These are phyloP conservation scores for Inosperma sp. DNA, from an alignment of 768 basidiomycete genomes.

Conservation along the genomic window DNA sequence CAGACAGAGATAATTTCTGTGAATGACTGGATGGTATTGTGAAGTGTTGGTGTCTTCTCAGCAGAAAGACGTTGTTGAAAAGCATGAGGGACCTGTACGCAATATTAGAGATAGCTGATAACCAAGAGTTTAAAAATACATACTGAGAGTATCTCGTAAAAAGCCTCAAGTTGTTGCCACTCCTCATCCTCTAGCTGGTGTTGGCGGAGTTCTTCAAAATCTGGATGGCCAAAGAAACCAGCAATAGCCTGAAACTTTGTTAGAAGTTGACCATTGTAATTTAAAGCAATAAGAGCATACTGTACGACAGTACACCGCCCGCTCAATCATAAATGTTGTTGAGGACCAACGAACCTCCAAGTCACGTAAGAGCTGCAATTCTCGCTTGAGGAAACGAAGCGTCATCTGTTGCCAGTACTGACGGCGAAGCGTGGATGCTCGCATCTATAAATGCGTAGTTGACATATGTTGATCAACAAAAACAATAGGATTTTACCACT, in stretches of 20 bases:
- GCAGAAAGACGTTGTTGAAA: conserved; percentile 24
- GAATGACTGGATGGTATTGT: conserved; percentile 20
- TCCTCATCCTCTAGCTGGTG: conserved; percentile 20
- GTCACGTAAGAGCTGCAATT: conserved; percentile 24
- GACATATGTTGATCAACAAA: background rate
- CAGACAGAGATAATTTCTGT: conserved; percentile 17
- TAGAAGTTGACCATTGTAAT: background rate
- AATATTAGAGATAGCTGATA: background rate
- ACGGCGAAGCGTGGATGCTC: conserved; percentile 20
- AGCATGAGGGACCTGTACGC: conserved; percentile 22
- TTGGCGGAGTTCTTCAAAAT: conserved; percentile 23
- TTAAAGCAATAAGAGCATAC: conserved; percentile 14
- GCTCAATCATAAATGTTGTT: conserved; percentile 28
- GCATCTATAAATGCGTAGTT: conserved; percentile 7
- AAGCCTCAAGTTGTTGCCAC: conserved; percentile 22
- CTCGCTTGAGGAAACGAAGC: background rate
- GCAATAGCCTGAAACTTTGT: conserved; percentile 21
- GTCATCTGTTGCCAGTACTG: conserved; percentile 5
- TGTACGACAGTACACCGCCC: conserved; percentile 19
- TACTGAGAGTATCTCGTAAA: conserved; percentile 22
- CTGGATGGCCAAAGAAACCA: conserved; percentile 17
- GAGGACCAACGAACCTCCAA: conserved; percentile 29
- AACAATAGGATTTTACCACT: conserved; percentile 16
- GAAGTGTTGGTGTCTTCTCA: conserved; percentile 25
- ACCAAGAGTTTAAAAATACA: background rate